phyloP scores from a whole-genome alignment of 805 yeast genomes.

The Saccharomycopsis oosterbeekiorum region DNA sequence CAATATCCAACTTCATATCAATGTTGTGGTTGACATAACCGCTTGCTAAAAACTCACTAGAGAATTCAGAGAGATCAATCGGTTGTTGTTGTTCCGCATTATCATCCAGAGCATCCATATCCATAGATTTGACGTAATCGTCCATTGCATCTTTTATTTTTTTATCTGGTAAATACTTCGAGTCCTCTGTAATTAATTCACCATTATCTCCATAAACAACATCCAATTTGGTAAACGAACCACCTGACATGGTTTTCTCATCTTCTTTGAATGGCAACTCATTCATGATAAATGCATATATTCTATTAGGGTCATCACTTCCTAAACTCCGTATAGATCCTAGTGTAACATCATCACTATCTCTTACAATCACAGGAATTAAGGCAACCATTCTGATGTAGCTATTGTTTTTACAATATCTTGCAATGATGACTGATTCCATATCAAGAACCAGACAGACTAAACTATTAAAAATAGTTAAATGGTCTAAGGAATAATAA shows the following conservation, averaged over 20 bases:
- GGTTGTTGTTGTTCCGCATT: slow-evolving; percentile 17
- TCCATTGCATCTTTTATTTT: slow-evolving; percentile 36
- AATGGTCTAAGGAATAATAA: not conserved
- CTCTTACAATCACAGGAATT: slow-evolving; percentile 35
- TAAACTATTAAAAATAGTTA: slow-evolving; percentile 21
- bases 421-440: slow-evolving; percentile 45
- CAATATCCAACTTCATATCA: not conserved
- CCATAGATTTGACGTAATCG: slow-evolving; percentile 34
- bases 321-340: slow-evolving; percentile 16
- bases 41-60: not conserved
- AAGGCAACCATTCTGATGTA: slow-evolving; percentile 47
- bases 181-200: slow-evolving; percentile 21
- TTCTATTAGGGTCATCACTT: slow-evolving; percentile 5
- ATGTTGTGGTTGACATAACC: not conserved
- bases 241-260: slow-evolving; percentile 42
- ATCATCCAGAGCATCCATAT: slow-evolving; percentile 25
- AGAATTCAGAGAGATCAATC: slow-evolving; percentile 7
- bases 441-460: slow-evolving; percentile 42
- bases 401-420: slow-evolving; percentile 44
- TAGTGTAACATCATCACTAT: slow-evolving; percentile 13
- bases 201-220: slow-evolving; percentile 28
- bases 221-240: slow-evolving; percentile 31
- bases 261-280: slow-evolving; percentile 71
- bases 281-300: slow-evolving; percentile 38
- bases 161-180: slow-evolving; percentile 27